Conservation (phyloP, 306 rosid species). For the Sicyos baderoa region DNA sequence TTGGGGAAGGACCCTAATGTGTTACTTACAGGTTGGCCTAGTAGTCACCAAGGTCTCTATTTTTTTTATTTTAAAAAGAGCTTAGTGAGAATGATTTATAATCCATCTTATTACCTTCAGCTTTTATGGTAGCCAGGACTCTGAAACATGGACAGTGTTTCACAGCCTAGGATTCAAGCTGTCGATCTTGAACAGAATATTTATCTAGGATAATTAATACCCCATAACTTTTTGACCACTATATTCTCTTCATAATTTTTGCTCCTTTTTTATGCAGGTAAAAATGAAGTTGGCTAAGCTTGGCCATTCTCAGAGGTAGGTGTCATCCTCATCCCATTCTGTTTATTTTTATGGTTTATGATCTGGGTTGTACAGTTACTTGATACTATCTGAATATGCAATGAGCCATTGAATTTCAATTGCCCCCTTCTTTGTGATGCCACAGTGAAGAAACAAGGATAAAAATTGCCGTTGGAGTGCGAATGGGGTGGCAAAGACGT, state of each 20-base stretch:
- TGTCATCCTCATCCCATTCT: conserved; percentile 22
- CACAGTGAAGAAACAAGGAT: conserved; percentile 62
- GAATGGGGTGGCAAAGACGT: conserved; percentile 57
- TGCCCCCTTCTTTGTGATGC: conserved; percentile 22
- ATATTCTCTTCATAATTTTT: background rate
- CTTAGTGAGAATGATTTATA: no score
- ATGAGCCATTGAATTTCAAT: background rate
- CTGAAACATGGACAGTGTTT: background rate
- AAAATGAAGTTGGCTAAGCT: conserved; percentile 70
- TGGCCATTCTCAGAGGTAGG: conserved; percentile 90
- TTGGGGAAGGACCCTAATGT: background rate
- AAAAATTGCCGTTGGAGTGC: conserved; percentile 73
- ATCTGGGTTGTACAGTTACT: background rate
- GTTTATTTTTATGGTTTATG: conserved; percentile 12
- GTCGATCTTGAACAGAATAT: background rate
- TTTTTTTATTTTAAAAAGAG: no score
- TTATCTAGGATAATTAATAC: background rate
- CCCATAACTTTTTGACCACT: background rate
- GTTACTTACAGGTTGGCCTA: no score
- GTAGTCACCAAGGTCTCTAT: no score
- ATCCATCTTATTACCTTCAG: background rate
- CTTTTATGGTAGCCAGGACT: background rate
- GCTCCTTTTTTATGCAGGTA: conserved; percentile 47
- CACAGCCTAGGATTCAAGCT: background rate
- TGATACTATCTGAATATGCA: background rate